These are phyloP conservation scores for Furcasterigmium furcatum DNA, from an alignment of 2,329 filamentous ascomycete species.

Conservation along the genomic window DNA sequence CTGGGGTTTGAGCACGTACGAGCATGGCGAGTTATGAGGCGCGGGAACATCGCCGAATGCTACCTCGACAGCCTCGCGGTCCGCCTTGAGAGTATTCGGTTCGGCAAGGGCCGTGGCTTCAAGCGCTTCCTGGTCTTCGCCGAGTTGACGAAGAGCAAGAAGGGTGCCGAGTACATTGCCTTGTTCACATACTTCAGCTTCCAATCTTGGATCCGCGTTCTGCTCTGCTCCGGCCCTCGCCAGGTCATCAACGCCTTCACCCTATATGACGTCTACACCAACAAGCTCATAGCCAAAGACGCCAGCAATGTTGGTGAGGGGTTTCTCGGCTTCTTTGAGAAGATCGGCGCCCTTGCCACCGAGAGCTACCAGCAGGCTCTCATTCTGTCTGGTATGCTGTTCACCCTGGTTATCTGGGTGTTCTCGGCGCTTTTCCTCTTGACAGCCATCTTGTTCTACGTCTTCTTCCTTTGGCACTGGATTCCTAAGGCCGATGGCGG, in stretches of 20 bases:
- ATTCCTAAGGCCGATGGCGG: slow-evolving; percentile 80
- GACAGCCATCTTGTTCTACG: slow-evolving; percentile 73
- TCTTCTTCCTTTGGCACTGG: slow-evolving; percentile 89
- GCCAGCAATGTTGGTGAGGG: slow-evolving; percentile 22
- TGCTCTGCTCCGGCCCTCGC: slow-evolving; percentile 88
- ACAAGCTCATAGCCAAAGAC: slow-evolving; percentile 66
- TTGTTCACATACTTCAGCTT: slow-evolving; percentile 86
- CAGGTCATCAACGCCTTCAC: slow-evolving; percentile 90
- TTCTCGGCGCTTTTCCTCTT: slow-evolving; percentile 74
- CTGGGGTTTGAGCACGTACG: slow-evolving; percentile 76
- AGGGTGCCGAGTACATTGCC: slow-evolving; percentile 85
- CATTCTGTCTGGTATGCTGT: slow-evolving; percentile 87
- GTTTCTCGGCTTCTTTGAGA: slow-evolving; percentile 76
- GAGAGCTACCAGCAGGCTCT: slow-evolving; percentile 75
- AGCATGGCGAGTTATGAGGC: slow-evolving; percentile 75
- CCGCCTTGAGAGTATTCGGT: slow-evolving; percentile 77
- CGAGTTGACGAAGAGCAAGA: slow-evolving; percentile 85
- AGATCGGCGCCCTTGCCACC: slow-evolving; percentile 70
- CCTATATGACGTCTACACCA: slow-evolving; percentile 76
- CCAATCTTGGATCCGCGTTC: slow-evolving; percentile 77
- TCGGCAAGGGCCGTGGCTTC: slow-evolving; percentile 74
- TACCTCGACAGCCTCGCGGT: slow-evolving; percentile 88
- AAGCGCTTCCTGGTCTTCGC: slow-evolving; percentile 90
- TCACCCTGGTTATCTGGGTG: slow-evolving; percentile 86
- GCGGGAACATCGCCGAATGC: slow-evolving; percentile 84